Percentiles rank a stretch among this genome's conserved stretches.
These are phyloP conservation scores for Posidonia australis DNA, from an alignment of 106 monocot species.

Conservation along the genomic window DNA sequence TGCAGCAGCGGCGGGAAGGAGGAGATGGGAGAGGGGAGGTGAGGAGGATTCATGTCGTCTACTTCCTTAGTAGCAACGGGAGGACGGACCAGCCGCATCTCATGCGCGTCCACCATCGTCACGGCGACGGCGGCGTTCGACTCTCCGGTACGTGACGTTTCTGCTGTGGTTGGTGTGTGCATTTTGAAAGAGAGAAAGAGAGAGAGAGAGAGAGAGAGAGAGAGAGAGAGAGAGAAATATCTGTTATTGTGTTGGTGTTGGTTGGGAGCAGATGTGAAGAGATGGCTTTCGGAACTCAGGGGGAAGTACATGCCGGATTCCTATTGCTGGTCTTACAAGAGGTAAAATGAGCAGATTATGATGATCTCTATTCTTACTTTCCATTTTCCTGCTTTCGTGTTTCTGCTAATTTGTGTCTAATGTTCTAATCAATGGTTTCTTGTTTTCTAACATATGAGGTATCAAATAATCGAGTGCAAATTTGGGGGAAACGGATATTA, in stretches of 20 bases:
- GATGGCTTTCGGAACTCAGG: constrained; percentile 60
- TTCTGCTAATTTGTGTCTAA: too few relatives aligned
- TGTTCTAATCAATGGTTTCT: too few relatives aligned
- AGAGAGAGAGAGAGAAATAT: too few relatives aligned
- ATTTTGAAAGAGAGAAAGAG: too few relatives aligned
- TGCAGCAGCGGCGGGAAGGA: not conserved
- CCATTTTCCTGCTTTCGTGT: too few relatives aligned
- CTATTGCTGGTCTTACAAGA: constrained; percentile 68
- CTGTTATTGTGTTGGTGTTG: not conserved
- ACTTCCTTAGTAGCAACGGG: constrained; percentile 47
- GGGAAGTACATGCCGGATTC: constrained; percentile 50
- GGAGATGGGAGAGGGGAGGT: constrained; percentile 16
- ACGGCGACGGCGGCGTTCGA: constrained; percentile 23
- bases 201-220: too few relatives aligned
- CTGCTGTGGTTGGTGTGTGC: too few relatives aligned
- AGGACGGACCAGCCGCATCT: constrained; percentile 60
- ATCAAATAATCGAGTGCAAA: too few relatives aligned
- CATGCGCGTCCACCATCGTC: constrained; percentile 36
- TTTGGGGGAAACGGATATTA: too few relatives aligned
- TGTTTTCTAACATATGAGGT: too few relatives aligned
- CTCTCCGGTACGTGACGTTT: constrained; percentile 49
- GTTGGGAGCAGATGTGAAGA: constrained; percentile 53
- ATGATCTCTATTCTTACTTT: too few relatives aligned
- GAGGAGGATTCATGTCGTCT: constrained; percentile 42
- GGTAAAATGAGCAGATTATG: too few relatives aligned